Conservation (phyloP, 495 filamentous ascomycete species). For the Penicillium pancosmium region DNA sequence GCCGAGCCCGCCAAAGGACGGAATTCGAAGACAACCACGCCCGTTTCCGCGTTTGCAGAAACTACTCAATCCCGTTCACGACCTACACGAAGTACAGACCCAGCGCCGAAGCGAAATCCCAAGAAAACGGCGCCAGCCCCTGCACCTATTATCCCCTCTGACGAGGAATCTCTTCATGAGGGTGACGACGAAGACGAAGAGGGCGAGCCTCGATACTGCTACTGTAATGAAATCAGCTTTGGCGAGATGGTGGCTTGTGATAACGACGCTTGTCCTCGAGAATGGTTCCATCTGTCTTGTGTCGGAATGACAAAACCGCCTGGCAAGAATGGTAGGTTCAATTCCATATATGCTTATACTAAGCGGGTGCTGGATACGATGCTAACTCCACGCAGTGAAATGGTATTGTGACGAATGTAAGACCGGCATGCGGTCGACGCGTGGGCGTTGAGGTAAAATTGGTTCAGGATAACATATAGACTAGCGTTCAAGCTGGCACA, state of each 20-base stretch:
- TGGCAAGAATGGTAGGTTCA: constrained; percentile 75
- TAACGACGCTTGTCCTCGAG: constrained; percentile 77
- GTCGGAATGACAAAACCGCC: constrained; percentile 87
- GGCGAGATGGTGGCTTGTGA: constrained; percentile 99
- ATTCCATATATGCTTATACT: neutral
- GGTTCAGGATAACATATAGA: constrained; percentile 1
- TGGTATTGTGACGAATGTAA: constrained; percentile 92
- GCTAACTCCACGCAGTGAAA: constrained; percentile 63
- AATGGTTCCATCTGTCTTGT: constrained; percentile 97
- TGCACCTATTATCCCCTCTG: constrained; percentile 40
- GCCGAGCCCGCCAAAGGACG: constrained; percentile 37
- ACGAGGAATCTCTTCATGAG: constrained; percentile 56
- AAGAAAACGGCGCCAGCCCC: constrained; percentile 56
- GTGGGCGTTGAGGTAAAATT: constrained; percentile 39
- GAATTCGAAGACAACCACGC: constrained; percentile 63
- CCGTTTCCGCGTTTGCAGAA: constrained; percentile 45
- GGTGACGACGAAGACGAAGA: constrained; percentile 73
- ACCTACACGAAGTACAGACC: constrained; percentile 45
- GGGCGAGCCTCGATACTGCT: constrained; percentile 87
- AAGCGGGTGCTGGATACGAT: neutral
- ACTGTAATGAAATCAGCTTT: constrained; percentile 90
- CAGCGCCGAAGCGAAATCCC: constrained; percentile 61
- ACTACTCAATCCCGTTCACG: constrained; percentile 37
- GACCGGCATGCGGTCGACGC: constrained; percentile 62
- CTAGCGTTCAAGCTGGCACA: neutral